phyloP scores from a whole-genome alignment of 2,329 filamentous ascomycete species.

The Didymellaceae sp. region DNA sequence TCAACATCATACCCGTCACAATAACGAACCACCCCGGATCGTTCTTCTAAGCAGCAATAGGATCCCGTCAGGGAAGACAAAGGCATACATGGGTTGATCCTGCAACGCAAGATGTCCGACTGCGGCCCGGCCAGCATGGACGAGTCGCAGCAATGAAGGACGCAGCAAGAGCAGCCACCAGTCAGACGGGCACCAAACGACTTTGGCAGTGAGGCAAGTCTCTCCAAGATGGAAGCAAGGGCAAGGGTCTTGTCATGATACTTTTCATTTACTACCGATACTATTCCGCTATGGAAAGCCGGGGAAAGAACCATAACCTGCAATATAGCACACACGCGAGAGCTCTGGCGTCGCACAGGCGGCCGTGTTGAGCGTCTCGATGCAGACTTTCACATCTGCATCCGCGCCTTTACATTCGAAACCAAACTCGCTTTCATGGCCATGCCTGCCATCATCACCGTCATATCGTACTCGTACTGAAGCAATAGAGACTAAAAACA shows the following conservation, averaged over 20 bases:
- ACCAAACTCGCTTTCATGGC: constrained; percentile 35
- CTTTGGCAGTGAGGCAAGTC: not conserved
- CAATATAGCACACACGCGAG: constrained; percentile 26
- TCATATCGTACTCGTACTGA: constrained; percentile 36
- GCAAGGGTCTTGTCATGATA: constrained; percentile 34
- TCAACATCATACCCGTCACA: not conserved
- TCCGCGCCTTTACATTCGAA: constrained; percentile 19
- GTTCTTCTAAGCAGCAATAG: too few relatives aligned
- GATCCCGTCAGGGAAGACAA: too few relatives aligned
- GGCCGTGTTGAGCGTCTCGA: constrained; percentile 34
- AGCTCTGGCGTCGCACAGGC: constrained; percentile 42
- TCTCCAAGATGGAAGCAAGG: not conserved
- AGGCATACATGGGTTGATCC: too few relatives aligned
- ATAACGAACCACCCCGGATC: too few relatives aligned
- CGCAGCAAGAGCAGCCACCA: too few relatives aligned
- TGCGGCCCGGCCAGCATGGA: too few relatives aligned
- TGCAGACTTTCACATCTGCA: constrained; percentile 41
- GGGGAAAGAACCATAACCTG: constrained; percentile 30
- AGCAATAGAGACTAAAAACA: constrained; percentile 27
- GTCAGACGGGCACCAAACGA: not conserved
- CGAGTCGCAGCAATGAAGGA: too few relatives aligned
- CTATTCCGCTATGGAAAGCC: constrained; percentile 23
- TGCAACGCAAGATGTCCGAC: too few relatives aligned
- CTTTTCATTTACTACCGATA: constrained; percentile 41
- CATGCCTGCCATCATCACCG: constrained; percentile 25